Evolutionary conservation across 306 rosid species (phyloP).

Genomic region (Pachyrhizus erosus): DNA sequence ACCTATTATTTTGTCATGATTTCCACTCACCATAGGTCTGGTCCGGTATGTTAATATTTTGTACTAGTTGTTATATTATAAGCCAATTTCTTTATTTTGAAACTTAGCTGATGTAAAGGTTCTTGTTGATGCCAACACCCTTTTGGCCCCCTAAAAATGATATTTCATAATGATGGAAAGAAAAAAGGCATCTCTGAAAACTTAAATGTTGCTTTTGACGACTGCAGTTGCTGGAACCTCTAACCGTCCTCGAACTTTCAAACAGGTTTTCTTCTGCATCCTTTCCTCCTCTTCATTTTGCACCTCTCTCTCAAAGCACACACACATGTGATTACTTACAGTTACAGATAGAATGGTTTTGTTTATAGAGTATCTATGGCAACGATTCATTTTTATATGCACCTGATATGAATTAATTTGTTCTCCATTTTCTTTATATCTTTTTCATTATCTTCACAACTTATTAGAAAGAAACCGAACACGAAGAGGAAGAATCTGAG

Average conservation of each 20-base stretch:
- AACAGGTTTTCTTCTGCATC: conserved; percentile 58
- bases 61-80: background rate
- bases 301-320: conserved; percentile 19
- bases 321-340: background rate
- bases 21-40: background rate
- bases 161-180: conserved; percentile 11
- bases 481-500: conserved; percentile 56
- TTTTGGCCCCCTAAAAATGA: conserved; percentile 14
- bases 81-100: conserved; percentile 1
- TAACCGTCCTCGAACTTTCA: conserved; percentile 76
- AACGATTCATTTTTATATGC: background rate
- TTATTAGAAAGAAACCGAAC: conserved; percentile 71
- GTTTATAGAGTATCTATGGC: background rate
- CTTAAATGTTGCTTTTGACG: conserved; percentile 45
- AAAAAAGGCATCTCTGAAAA: background rate
- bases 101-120: background rate
- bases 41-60: conserved; percentile 6
- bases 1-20: background rate
- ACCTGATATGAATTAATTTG: background rate
- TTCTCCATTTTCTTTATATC: background rate
- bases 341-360: background rate
- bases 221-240: conserved; percentile 90
- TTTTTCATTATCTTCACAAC: conserved; percentile 35
- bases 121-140: conserved; percentile 9
- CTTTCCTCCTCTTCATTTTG: conserved; percentile 1